Base-by-base conservation (phyloP, 441 rosid genomes). In the Erysimum cheiri region DNA sequence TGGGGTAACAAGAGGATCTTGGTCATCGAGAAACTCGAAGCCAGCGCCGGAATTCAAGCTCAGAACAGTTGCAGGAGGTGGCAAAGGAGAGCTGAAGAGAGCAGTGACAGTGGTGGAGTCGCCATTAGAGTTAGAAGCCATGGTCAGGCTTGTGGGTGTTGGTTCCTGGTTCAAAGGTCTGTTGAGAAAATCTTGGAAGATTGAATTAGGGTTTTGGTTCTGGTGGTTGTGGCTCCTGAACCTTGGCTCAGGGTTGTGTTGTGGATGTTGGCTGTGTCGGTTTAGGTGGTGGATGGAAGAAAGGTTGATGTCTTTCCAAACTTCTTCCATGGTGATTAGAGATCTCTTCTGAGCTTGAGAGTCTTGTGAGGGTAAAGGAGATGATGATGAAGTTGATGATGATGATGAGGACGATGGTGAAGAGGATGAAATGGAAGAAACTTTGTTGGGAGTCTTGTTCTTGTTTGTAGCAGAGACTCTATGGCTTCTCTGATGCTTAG, bases 261-360 rank as follows among this genome's bases (percentile, higher is more conserved):
- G 73, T 65, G 81, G 59, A 54, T 67, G 63, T 67, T 73, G 71
- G 50, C 67, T 80, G 52, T 79, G 74, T 11, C 74, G 75, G 60
- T 84, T 82, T 3, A 87, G 76, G 32, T 79, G 77, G 31, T 77
- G 77, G 33, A 83, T 80, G 8, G 92, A 81, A 44, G 83, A 68
- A 14, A 84, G 85, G 77, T 75, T 88, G 28, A 91, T 85, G 65
- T 87, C 92, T 24, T 84, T 86, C 93, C 96, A 90, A 0, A 90
- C 88, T 64, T 90, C 90, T 82, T 88, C 96, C 92, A 88, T 90
- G 79, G 87, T 77, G 71, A 59, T 63, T 54, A 44, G 15, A 60
- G 72, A 64, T 32, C 66, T 75, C 70, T 44, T 53, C 0, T 60
- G 55, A 64, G 26, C 39, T 14, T 49, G 78, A 24, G 66, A 69